Conservation (phyloP, 2,329 filamentous ascomycete species). For the Fusarium metavorans region DNA sequence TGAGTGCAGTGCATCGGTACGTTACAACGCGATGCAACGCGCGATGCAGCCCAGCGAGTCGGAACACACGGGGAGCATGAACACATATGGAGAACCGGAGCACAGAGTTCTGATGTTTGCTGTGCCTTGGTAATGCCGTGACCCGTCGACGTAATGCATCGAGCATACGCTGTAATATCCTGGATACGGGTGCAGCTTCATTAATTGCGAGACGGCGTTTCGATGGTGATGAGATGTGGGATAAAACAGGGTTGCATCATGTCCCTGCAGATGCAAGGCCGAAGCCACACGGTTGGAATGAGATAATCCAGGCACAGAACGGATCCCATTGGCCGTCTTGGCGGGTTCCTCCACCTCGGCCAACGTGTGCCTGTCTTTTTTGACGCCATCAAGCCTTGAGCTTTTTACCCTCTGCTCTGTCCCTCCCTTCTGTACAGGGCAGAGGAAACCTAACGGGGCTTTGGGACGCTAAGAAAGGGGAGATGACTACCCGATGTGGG, state of each 20-base stretch:
- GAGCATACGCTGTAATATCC: slow-evolving; percentile 7
- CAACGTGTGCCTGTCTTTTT: slow-evolving; percentile 12
- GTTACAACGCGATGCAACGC: slow-evolving; percentile 22
- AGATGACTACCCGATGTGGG: slow-evolving; percentile 37
- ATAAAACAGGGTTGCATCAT: slow-evolving; percentile 30
- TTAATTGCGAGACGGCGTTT: slow-evolving; percentile 24
- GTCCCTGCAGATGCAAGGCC: slow-evolving; percentile 30
- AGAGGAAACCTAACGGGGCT: slow-evolving; percentile 29
- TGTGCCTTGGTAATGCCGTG: slow-evolving; percentile 32
- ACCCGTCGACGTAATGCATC: slow-evolving; percentile 20
- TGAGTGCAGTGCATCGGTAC: slow-evolving; percentile 15
- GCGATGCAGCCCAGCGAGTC: slow-evolving; percentile 8
- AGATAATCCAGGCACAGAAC: slow-evolving; percentile 30
- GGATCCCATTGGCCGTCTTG: slow-evolving; percentile 18
- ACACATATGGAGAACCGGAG: background rate
- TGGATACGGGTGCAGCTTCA: slow-evolving; percentile 5
- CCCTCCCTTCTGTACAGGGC: slow-evolving; percentile 12
- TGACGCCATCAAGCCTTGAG: slow-evolving; percentile 32
- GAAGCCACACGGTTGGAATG: slow-evolving; percentile 12
- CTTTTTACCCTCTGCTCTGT: background rate
- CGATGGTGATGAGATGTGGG: slow-evolving; percentile 13
- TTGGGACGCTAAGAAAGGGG: slow-evolving; percentile 29
- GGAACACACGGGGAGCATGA: slow-evolving; percentile 10
- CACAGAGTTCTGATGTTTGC: slow-evolving; percentile 3
- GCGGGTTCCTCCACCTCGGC: slow-evolving; percentile 9